phyloP scores from a whole-genome alignment of 768 basidiomycete genomes.

The Sporobolomyces roseus region DNA sequence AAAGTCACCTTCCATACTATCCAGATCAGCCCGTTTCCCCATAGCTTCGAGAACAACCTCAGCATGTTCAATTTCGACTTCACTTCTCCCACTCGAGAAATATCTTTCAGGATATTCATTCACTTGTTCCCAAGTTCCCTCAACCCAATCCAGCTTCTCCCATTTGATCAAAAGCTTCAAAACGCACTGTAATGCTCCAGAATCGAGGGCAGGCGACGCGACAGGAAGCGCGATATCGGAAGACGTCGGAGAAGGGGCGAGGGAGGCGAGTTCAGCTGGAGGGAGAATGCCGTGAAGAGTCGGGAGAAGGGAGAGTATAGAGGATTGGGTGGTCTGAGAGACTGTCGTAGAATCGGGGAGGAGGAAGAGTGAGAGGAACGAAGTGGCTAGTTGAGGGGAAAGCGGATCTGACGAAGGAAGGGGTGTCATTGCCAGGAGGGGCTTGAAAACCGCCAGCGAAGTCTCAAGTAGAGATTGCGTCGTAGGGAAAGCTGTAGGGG shows the following conservation, averaged over 20 bases:
- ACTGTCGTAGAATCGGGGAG: not conserved
- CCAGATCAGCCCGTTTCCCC: slow-evolving; percentile 2
- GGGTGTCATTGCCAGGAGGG: not conserved
- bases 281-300: slow-evolving; percentile 12
- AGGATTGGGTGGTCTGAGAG: not conserved
- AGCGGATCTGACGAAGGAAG: slow-evolving; percentile 9
- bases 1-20: slow-evolving; percentile 26
- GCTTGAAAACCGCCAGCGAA: not conserved
- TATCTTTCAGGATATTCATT: slow-evolving; percentile 33
- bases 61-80: slow-evolving; percentile 17
- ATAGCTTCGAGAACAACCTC: slow-evolving; percentile 28
- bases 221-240: not conserved
- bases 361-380: slow-evolving; percentile 26
- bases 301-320: slow-evolving; percentile 1
- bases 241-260: slow-evolving; percentile 8
- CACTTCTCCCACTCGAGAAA: not conserved
- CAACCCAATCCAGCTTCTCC: slow-evolving; percentile 11
- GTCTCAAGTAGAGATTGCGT: slow-evolving; percentile 2
- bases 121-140: slow-evolving; percentile 24
- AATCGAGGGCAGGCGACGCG: slow-evolving; percentile 5
- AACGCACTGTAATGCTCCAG: not conserved
- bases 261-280: slow-evolving; percentile 4
- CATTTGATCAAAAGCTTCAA: not conserved
- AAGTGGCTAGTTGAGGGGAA: slow-evolving; percentile 10
- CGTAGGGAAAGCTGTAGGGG: slow-evolving; percentile 5